Percentiles rank a stretch among this genome's conserved stretches.
Conservation (phyloP, 352 stramenopile species). For the Globisporangium alternatum region DNA sequence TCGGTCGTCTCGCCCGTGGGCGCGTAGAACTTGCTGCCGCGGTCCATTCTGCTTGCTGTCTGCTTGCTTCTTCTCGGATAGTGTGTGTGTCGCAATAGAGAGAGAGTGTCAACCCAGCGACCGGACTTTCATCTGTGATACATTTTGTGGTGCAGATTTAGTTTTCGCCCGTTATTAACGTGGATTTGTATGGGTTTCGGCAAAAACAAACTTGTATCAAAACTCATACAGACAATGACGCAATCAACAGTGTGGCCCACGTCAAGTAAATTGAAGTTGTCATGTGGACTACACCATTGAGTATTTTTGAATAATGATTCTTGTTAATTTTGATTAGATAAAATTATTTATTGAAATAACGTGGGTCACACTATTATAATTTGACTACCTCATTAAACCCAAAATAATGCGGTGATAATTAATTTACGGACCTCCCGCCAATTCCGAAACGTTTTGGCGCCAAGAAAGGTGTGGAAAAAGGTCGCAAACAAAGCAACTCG, state of each 20-base stretch:
- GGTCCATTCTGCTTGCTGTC: slow-evolving; percentile 32
- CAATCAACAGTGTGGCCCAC: no score
- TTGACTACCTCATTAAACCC: neutral
- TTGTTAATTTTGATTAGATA: neutral
- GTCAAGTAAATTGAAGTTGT: neutral
- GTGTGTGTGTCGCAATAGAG: neutral
- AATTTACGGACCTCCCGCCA: neutral
- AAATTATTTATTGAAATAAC: neutral
- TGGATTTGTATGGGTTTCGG: no score
- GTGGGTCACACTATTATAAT: neutral
- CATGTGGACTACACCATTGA: no score
- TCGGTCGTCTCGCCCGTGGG: slow-evolving; percentile 87
- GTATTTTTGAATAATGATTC: no score
- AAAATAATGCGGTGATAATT: neutral
- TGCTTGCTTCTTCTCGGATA: slow-evolving; percentile 6
- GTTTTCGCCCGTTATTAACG: no score
- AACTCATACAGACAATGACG: no score
- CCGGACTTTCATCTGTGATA: neutral
- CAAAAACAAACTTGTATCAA: no score
- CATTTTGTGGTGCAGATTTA: neutral
- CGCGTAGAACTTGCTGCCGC: slow-evolving; percentile 82
- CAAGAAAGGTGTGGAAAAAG: slow-evolving; percentile 1
- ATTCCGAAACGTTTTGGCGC: slow-evolving; percentile 3
- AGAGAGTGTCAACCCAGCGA: slow-evolving; percentile 3
- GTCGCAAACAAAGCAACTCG: slow-evolving; percentile 3